Base-by-base conservation (phyloP, 2,329 filamentous ascomycete species). In the Aspergillus intermedius region DNA sequence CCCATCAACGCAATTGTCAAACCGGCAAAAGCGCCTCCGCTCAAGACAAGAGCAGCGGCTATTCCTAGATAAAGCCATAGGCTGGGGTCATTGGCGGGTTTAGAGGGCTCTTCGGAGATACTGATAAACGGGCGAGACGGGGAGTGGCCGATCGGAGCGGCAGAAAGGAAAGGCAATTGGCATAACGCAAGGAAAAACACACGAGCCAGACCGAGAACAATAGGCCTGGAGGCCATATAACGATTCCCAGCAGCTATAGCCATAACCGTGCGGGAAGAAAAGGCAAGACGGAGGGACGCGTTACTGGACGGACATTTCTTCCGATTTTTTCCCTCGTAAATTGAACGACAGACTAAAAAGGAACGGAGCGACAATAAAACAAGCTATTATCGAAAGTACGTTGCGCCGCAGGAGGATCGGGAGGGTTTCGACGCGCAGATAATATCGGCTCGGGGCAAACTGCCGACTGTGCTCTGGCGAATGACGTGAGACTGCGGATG, bases 21-120 rank as follows among this genome's bases (percentile, higher is more conserved):
- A 30, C 93, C 93, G 8, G 93, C 93, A 73, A 98, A 98, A 35
- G 88, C 89, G 54, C 93, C 93, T 54, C 93, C 93, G 1, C 88
- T 79, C 52, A 97, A 74, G 8, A 97, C 93, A 49, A 98, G 78
- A 21, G 82, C 78, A 51, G 88, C 79, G 15, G 91, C 94, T 25
- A 90, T 77, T 48, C 83, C 76, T 53, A 93, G 79, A 63, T 96
- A 89, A 42, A 91, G 74, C 87, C 88, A 95, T 57, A 95, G 73
- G 45, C 80, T 79, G 6, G 83, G 78, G 53, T 86, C 84, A 21
- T 78, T 73, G 6, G 72, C 68, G 47, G 82, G 75, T 52, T 77
- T 75, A 32, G 71, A 74, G 48, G 76, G 67, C 42, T 76, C 69
- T 51, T 53, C 50, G 30, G 45, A 50, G 55, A 47, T 53, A 49